These are phyloP conservation scores for Zymoseptoria passerinii DNA, from an alignment of 2,329 filamentous ascomycete genomes.

Conservation along the genomic window DNA sequence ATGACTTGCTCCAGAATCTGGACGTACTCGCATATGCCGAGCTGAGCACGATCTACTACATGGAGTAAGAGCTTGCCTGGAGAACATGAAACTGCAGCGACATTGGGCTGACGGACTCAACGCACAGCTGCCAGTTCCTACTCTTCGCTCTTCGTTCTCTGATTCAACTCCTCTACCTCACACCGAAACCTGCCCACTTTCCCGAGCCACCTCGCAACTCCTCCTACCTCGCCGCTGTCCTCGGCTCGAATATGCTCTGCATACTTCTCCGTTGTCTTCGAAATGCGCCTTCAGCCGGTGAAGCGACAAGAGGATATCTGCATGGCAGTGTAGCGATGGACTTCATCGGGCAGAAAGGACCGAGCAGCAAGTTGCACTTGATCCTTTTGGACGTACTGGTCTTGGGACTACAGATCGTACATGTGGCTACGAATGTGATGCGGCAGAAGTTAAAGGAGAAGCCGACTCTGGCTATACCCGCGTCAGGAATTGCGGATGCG, in stretches of 20 bases:
- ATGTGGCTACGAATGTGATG: conserved; percentile 48
- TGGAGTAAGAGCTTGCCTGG: conserved; percentile 45
- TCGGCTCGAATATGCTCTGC: conserved; percentile 48
- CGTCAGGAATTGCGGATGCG: background rate
- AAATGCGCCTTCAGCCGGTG: conserved; percentile 36
- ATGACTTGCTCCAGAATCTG: conserved; percentile 48
- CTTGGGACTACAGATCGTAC: conserved; percentile 48
- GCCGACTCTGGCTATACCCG: background rate
- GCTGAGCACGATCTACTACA: conserved; percentile 53
- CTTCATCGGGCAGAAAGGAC: conserved; percentile 54
- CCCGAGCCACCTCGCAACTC: conserved; percentile 40
- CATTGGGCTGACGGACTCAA: conserved; percentile 10
- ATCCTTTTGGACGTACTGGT: conserved; percentile 47
- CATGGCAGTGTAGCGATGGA: conserved; percentile 57
- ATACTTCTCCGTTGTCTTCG: conserved; percentile 45
- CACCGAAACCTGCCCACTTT: conserved; percentile 48
- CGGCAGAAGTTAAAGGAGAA: conserved; percentile 41
- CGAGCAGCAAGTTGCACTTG: conserved; percentile 46
- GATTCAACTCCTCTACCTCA: conserved; percentile 51
- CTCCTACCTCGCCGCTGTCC: conserved; percentile 46
- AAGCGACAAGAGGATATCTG: conserved; percentile 46
- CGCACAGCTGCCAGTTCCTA: conserved; percentile 44
- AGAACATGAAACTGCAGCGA: background rate
- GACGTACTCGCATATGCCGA: conserved; percentile 55
- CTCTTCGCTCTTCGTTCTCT: conserved; percentile 48